Evolutionary conservation across 1,284 basidiomycete genomes (phyloP).

Genomic region (Rhizoctonia solani): DNA sequence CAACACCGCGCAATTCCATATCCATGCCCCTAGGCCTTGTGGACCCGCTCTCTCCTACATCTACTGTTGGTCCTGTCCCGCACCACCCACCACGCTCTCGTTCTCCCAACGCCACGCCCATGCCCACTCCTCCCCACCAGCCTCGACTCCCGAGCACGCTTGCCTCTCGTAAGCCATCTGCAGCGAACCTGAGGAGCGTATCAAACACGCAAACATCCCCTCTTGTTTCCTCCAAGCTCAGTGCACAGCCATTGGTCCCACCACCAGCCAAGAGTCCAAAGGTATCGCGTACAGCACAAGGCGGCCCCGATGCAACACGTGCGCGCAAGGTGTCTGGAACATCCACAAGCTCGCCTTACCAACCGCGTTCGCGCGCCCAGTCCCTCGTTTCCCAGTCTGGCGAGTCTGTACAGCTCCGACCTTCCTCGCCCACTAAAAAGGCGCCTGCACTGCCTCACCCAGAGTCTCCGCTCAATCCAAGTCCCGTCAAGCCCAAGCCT

Average conservation of each 20-base stretch:
- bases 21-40: conserved; percentile 16
- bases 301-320: conserved; percentile 27
- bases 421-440: conserved; percentile 16
- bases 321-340: conserved; percentile 25
- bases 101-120: conserved; percentile 42
- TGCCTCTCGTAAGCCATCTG: conserved; percentile 27
- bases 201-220: background rate
- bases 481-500: conserved; percentile 23
- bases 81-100: conserved; percentile 16
- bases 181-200: conserved; percentile 17
- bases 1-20: conserved; percentile 20
- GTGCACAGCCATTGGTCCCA: background rate
- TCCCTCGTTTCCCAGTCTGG: background rate
- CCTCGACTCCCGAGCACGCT: conserved; percentile 37
- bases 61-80: background rate
- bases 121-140: conserved; percentile 36
- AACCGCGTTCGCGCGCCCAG: background rate
- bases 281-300: conserved; percentile 20
- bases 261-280: conserved; percentile 24
- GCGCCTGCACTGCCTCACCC: conserved; percentile 4
- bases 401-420: background rate
- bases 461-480: conserved; percentile 16
- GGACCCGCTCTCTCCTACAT: conserved; percentile 12
- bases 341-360: conserved; percentile 32
- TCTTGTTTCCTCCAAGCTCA: conserved; percentile 5